A percentile compares a stretch with the other conserved stretches of the same genome.
phyloP scores from a whole-genome alignment of 73 alveolate species.

The Paraurostyla sp. region DNA sequence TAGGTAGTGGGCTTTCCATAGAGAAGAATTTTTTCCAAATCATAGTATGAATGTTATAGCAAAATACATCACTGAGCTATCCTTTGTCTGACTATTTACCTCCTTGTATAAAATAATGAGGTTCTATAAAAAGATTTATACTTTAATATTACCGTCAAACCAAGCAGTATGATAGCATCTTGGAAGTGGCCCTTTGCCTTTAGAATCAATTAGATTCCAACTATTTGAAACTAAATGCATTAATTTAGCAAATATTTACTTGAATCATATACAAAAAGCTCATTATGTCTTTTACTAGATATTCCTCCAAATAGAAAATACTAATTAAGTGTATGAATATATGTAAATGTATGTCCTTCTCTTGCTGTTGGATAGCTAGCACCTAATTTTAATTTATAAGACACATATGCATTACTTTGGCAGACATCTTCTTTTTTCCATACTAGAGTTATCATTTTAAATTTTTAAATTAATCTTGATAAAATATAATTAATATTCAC shows the following conservation, averaged over 20 bases:
- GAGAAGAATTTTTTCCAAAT: constrained; percentile 65
- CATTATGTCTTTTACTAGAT: constrained; percentile 66
- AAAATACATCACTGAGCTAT: constrained; percentile 52
- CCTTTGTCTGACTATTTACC: constrained; percentile 65
- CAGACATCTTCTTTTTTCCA: constrained; percentile 63
- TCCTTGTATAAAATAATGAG: constrained; percentile 60
- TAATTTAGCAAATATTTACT: neutral
- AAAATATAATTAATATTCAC: no score
- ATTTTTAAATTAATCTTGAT: no score
- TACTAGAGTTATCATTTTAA: constrained; percentile 60
- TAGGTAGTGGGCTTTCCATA: constrained; percentile 61
- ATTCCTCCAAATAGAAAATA: constrained; percentile 61
- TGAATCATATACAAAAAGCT: constrained; percentile 42
- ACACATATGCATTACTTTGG: constrained; percentile 7
- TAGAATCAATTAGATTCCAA: constrained; percentile 38
- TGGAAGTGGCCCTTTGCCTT: constrained; percentile 63
- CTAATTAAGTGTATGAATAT: neutral
- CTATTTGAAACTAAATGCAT: neutral
- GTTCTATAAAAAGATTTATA: neutral
- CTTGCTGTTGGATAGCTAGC: constrained; percentile 62
- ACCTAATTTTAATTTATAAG: neutral
- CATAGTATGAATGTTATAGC: constrained; percentile 34
- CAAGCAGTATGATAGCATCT: constrained; percentile 61
- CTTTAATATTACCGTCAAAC: constrained; percentile 43
- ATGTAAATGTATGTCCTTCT: constrained; percentile 69